Conservation (phyloP, 495 filamentous ascomycete species). For the Lichina pygmaea region DNA sequence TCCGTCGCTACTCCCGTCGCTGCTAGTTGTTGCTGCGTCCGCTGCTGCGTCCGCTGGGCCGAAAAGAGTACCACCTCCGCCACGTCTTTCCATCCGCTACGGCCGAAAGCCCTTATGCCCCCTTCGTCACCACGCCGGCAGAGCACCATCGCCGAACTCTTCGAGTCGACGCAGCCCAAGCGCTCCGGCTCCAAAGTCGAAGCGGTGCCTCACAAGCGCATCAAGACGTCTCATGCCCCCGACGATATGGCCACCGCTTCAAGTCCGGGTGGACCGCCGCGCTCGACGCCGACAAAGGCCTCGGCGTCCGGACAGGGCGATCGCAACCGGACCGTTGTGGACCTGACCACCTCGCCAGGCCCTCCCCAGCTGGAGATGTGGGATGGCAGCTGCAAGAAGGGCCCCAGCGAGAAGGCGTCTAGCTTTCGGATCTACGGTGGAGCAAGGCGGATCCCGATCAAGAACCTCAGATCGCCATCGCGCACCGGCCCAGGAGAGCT, state of each 20-base stretch:
- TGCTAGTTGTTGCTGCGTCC: no score
- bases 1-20: no score
- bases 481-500: conserved; percentile 37
- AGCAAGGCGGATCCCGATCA: conserved; percentile 62
- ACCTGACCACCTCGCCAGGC: not conserved
- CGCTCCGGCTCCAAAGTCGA: not conserved
- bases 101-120: no score
- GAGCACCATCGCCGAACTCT: conserved; percentile 22
- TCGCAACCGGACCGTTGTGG: not conserved
- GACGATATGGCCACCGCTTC: not conserved
- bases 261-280: not conserved
- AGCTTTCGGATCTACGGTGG: conserved; percentile 29
- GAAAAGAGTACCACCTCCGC: no score
- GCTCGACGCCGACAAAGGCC: not conserved
- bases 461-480: conserved; percentile 44
- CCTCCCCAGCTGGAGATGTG: no score
- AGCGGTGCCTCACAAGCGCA: not conserved
- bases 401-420: not conserved
- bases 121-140: conserved; percentile 6
- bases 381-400: no score
- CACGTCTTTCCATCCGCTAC: no score
- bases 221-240: not conserved
- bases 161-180: conserved; percentile 14
- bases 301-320: not conserved
- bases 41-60: no score